phyloP scores from a whole-genome alignment of 2,329 filamentous ascomycete species.

The Trichoderma citrinoviride region DNA sequence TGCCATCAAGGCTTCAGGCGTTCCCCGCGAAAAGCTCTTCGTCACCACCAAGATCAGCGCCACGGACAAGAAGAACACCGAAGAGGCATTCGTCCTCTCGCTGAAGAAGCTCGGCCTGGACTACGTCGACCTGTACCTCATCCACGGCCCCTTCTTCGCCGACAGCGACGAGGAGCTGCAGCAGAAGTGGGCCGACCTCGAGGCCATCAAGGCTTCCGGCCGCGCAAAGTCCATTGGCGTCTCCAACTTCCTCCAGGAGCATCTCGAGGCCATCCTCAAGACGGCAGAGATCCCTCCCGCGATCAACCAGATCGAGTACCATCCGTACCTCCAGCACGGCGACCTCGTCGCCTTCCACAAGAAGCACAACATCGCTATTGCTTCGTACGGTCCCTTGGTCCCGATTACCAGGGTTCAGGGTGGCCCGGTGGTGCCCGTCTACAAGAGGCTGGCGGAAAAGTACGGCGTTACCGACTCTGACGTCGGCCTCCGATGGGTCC shows the following conservation, averaged over 20 bases:
- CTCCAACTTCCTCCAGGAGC: conserved; percentile 64
- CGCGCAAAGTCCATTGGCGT: conserved; percentile 70
- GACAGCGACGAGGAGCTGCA: conserved; percentile 53
- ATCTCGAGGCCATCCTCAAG: conserved; percentile 56
- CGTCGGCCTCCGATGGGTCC: conserved; percentile 56
- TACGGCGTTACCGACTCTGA: conserved; percentile 57
- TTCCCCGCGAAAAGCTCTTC: conserved; percentile 67
- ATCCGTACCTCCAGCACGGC: conserved; percentile 70
- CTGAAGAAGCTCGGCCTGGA: conserved; percentile 65
- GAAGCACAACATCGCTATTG: conserved; percentile 54
- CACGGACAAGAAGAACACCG: conserved; percentile 39
- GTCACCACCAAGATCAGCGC: conserved; percentile 60
- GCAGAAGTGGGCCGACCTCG: conserved; percentile 56
- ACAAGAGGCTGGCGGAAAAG: conserved; percentile 52
- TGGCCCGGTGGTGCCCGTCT: conserved; percentile 54
- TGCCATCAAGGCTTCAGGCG: conserved; percentile 64
- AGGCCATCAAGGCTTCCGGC: conserved; percentile 65
- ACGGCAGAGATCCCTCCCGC: conserved; percentile 62
- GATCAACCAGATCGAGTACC: conserved; percentile 78
- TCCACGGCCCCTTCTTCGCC: conserved; percentile 58
- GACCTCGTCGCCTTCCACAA: conserved; percentile 57
- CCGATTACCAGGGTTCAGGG: conserved; percentile 46
- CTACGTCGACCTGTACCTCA: conserved; percentile 70
- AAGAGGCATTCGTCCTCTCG: conserved; percentile 55
- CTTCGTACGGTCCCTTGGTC: conserved; percentile 56